Percentiles rank a stretch among this genome's conserved stretches.
Conservation (phyloP, 169 alveolate genomes). For the Babesia ovis region DNA sequence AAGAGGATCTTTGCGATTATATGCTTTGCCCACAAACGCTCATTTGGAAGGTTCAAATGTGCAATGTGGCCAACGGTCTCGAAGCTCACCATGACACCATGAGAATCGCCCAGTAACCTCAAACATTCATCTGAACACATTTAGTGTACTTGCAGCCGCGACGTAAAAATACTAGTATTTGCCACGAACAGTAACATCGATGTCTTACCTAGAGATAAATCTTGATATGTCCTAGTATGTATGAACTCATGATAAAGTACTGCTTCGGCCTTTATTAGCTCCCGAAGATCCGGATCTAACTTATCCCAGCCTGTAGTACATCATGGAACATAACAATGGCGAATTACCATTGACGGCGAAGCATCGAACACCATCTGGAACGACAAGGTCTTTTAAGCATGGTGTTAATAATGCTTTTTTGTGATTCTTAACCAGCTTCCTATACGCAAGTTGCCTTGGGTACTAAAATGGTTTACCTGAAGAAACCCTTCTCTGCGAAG, state of each 20-base stretch:
- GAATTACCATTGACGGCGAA: constrained; percentile 14
- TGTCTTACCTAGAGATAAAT: constrained; percentile 7
- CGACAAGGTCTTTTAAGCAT: neutral
- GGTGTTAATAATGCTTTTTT: neutral
- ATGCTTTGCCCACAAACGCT: constrained; percentile 78
- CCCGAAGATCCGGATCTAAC: constrained; percentile 1
- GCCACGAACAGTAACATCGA: neutral
- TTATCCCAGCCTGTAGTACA: constrained; percentile 1
- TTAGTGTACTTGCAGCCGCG: neutral
- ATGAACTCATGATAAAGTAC: constrained; percentile 1
- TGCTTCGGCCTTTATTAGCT: neutral
- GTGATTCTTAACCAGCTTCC: constrained; percentile 10
- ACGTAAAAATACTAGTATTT: too few species aligned
- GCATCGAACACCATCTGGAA: neutral
- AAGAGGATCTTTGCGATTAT: constrained; percentile 83
- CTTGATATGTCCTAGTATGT: neutral
- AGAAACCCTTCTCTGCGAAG: constrained; percentile 41
- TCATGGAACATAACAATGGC: neutral
- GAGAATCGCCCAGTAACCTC: constrained; percentile 67
- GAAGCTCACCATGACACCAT: constrained; percentile 81
- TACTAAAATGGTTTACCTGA: constrained; percentile 11
- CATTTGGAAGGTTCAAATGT: constrained; percentile 84
- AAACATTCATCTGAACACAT: constrained; percentile 13
- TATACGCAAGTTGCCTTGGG: neutral
- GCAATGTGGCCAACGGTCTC: constrained; percentile 90